Conservation (phyloP, 2,329 filamentous ascomycete species). For the Sodiomyces alkalinus region DNA sequence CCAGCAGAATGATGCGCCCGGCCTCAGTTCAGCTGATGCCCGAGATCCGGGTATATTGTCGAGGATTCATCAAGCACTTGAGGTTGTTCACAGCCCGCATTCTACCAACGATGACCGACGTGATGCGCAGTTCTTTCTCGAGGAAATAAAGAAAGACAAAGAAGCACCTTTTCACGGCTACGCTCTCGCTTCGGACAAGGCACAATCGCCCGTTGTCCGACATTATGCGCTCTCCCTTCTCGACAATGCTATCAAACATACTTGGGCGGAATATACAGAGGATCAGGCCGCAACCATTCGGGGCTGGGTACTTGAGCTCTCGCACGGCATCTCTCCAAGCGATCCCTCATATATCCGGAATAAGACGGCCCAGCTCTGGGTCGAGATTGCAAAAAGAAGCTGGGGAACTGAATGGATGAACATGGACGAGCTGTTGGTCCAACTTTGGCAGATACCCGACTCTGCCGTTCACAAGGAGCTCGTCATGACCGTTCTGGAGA, state of each 20-base stretch:
- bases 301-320: conserved; percentile 65
- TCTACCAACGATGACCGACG: conserved; percentile 70
- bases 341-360: conserved; percentile 79
- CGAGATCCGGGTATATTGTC: conserved; percentile 33
- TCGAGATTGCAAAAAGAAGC: conserved; percentile 80
- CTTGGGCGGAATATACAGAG: conserved; percentile 58
- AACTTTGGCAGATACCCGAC: conserved; percentile 61
- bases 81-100: conserved; percentile 70
- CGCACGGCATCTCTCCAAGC: conserved; percentile 50
- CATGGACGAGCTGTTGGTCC: conserved; percentile 75
- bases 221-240: conserved; percentile 90
- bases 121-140: conserved; percentile 73
- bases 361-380: conserved; percentile 90
- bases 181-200: conserved; percentile 58
- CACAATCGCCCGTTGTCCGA: conserved; percentile 67
- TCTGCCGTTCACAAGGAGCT: conserved; percentile 61
- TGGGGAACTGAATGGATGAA: conserved; percentile 92
- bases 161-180: conserved; percentile 79
- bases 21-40: conserved; percentile 17
- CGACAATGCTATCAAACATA: conserved; percentile 77
- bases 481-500: conserved; percentile 78
- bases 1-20: conserved; percentile 17
- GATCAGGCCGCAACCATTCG: conserved; percentile 56
- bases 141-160: conserved; percentile 63
- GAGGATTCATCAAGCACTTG: conserved; percentile 69